phyloP scores from a whole-genome alignment of 2,329 filamentous ascomycete genomes.

The Incumbomyces delicatus region DNA sequence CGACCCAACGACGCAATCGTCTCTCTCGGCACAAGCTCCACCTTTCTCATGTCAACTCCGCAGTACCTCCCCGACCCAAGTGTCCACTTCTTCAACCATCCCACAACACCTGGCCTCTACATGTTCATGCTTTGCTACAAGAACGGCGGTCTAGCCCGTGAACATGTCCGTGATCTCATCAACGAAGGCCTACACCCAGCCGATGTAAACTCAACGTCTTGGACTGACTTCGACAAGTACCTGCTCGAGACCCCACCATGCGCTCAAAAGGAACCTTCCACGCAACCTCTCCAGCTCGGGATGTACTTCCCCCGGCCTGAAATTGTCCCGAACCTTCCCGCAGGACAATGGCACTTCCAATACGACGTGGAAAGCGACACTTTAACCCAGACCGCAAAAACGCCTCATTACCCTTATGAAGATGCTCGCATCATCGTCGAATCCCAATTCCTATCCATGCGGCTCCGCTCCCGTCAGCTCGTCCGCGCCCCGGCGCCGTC shows the following conservation, averaged over 20 bases:
- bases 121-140: conserved; percentile 99
- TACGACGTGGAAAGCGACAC: conserved; percentile 41
- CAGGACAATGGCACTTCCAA: conserved; percentile 78
- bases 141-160: conserved; percentile 87
- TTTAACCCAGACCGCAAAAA: conserved; percentile 43
- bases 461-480: conserved; percentile 70
- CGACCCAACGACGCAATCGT: conserved; percentile 87
- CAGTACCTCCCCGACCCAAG: conserved; percentile 78
- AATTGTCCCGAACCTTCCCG: conserved; percentile 82
- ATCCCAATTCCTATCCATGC: conserved; percentile 86
- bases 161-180: conserved; percentile 75
- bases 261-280: conserved; percentile 42
- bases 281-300: conserved; percentile 65
- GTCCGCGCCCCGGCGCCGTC: conserved; percentile 47
- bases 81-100: conserved; percentile 98
- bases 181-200: conserved; percentile 36
- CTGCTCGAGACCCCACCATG: conserved; percentile 61
- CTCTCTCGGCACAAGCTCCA: conserved; percentile 87
- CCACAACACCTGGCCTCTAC: conserved; percentile 78
- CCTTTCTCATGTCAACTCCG: conserved; percentile 95
- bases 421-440: conserved; percentile 85
- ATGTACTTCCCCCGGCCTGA: conserved; percentile 94
- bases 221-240: conserved; percentile 70
- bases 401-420: conserved; percentile 49
- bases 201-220: conserved; percentile 41